Base-by-base conservation (phyloP, 2,329 filamentous ascomycete genomes). In the Dryadomyces quercus-mongolicae region DNA sequence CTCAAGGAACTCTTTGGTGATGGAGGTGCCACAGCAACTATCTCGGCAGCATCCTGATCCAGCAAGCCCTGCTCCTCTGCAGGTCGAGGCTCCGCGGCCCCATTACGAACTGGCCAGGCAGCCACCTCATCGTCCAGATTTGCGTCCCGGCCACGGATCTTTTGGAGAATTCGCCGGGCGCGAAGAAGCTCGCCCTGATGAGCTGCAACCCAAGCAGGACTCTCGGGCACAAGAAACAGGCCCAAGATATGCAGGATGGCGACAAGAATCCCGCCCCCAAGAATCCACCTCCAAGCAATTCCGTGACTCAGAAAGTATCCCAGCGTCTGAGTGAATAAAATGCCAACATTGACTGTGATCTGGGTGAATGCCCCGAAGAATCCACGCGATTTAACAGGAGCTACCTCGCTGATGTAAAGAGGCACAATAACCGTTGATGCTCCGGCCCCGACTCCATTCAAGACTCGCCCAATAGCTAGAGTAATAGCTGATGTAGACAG, bases 361-460 rank as follows among this genome's bases (percentile, higher is more conserved):
- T 98, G 92, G 0, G 93, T 97, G 69, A 94, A 85, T 54, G 80
- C 76, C 13, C 82, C 82, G 64, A 95, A 97, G 58, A 95, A 81
- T 5, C 90, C 91, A 54, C 84, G 81, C 60, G 85, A 79, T 16
- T 75, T 71, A 0, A 81, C 81, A 4, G 92, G 93, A 0, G 91
- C 85, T 25, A 96, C 80, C 68, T 98, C 93, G 48, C 89, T 91
- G 61, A 98, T 89, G 72, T 95, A 98, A 20, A 98, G 80, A 0
- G 93, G 93, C 2, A 94, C 90, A 40, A 96, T 88, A 20, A 98
- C 93, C 2, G 93, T 92, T 1, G 90, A 82, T 2, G 90, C 88
- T 21, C 93, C 93, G 6, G 90, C 90, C 7, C 88, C 91, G 1
- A 95, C 66, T 12, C 93, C 93, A 9, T 87, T 85, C 15, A 97